phyloP scores from a whole-genome alignment of 2,329 filamentous ascomycete species.

The Colletotrichum sansevieriae region DNA sequence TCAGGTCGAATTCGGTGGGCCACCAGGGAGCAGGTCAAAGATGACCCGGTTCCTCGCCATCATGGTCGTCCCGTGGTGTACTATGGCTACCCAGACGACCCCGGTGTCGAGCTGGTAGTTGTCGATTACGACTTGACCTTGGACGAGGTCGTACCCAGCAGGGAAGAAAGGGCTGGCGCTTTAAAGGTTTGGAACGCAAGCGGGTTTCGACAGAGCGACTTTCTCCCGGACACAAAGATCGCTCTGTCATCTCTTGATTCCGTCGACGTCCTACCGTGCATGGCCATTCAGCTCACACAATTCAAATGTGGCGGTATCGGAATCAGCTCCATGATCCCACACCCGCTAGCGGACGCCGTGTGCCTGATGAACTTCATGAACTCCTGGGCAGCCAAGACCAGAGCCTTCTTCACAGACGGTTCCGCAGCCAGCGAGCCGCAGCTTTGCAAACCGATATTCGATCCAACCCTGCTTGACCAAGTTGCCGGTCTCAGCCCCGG shows the following conservation, averaged over 20 bases:
- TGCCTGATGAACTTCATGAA: slow-evolving; percentile 58
- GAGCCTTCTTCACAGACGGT: slow-evolving; percentile 32
- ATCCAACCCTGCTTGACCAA: slow-evolving; percentile 55
- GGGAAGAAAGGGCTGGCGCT: slow-evolving; percentile 3
- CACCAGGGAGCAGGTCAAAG: slow-evolving; percentile 43
- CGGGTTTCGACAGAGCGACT: slow-evolving; percentile 49
- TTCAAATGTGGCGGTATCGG: slow-evolving; percentile 58
- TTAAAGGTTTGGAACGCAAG: slow-evolving; percentile 53
- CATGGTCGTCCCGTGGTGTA: slow-evolving; percentile 53
- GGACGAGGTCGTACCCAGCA: slow-evolving; percentile 49
- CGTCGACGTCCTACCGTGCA: slow-evolving; percentile 48
- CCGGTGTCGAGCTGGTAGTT: slow-evolving; percentile 56
- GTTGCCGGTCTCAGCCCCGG: slow-evolving; percentile 47
- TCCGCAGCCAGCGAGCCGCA: no score
- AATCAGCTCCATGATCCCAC: slow-evolving; percentile 57
- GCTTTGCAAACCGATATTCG: slow-evolving; percentile 50
- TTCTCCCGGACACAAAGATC: slow-evolving; percentile 51
- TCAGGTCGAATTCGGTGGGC: slow-evolving; percentile 56
- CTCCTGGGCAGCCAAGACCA: slow-evolving; percentile 53
- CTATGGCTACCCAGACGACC: slow-evolving; percentile 54
- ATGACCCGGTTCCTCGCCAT: slow-evolving; percentile 45
- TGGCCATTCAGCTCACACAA: slow-evolving; percentile 55
- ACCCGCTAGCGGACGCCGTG: slow-evolving; percentile 60
- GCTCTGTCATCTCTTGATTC: slow-evolving; percentile 50
- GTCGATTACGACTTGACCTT: slow-evolving; percentile 48